Conservation (phyloP, 495 filamentous ascomycete species). For the Chaetomium fimeti region DNA sequence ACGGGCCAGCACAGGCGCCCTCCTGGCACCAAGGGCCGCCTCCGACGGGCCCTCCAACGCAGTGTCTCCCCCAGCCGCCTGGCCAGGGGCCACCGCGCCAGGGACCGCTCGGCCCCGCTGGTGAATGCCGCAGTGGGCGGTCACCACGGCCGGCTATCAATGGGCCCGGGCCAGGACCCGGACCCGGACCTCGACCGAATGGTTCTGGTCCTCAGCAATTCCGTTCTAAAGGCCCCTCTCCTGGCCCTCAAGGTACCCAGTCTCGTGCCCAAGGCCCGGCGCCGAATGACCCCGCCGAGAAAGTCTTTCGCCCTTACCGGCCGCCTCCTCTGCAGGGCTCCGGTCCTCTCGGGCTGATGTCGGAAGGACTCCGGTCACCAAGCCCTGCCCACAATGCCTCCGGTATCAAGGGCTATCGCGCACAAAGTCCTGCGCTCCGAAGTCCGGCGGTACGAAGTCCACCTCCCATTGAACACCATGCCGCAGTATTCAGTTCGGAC, state of each 20-base stretch:
- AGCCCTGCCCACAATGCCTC: constrained; percentile 5
- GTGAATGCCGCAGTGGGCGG: not conserved
- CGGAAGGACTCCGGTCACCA: constrained; percentile 13
- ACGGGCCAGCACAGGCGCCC: constrained; percentile 4
- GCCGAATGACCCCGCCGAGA: not conserved
- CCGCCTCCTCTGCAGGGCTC: constrained; percentile 10
- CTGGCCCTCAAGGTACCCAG: not conserved
- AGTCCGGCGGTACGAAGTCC: not conserved
- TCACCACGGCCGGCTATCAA: constrained; percentile 3
- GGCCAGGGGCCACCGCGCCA: constrained; percentile 23
- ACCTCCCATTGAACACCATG: not conserved
- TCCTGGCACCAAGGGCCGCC: constrained; percentile 30
- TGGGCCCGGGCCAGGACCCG: not conserved
- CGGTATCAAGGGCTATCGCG: not conserved
- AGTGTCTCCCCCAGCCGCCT: constrained; percentile 28
- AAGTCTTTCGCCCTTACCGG: constrained; percentile 16
- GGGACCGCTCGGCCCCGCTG: constrained; percentile 14
- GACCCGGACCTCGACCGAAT: not conserved
- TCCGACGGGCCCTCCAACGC: constrained; percentile 35
- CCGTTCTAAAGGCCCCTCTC: not conserved
- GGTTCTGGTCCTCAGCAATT: not conserved
- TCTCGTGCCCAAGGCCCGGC: constrained; percentile 3
- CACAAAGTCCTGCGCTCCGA: not conserved
- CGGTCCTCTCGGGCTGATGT: constrained; percentile 11
- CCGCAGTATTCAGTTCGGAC: constrained; percentile 7